Percentiles rank a stretch among this genome's conserved stretches.
phyloP scores from a whole-genome alignment of 768 basidiomycete species.

The Podaxis rugospora region DNA sequence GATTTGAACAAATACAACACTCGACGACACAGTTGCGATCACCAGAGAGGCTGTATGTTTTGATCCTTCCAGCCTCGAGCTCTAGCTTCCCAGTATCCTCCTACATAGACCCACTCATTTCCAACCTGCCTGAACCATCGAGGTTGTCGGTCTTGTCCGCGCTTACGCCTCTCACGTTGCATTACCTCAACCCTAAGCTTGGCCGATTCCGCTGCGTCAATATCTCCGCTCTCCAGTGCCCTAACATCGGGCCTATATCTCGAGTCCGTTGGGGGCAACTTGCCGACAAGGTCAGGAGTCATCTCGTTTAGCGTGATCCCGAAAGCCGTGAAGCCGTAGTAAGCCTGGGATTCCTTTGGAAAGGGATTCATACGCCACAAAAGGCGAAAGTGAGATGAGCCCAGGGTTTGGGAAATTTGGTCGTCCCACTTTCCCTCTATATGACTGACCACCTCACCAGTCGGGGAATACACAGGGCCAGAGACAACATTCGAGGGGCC shows the following conservation, averaged over 20 bases:
- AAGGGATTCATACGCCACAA: constrained; percentile 78
- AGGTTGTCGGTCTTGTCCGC: constrained; percentile 55
- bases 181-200: constrained; percentile 71
- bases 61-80: constrained; percentile 57
- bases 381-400: constrained; percentile 63
- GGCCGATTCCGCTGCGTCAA: constrained; percentile 66
- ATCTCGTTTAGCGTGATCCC: constrained; percentile 81
- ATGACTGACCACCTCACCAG: constrained; percentile 50
- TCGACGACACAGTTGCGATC: constrained; percentile 18
- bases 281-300: constrained; percentile 55
- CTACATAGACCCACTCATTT: constrained; percentile 72
- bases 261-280: constrained; percentile 78
- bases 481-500: constrained; percentile 70
- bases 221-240: constrained; percentile 73
- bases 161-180: constrained; percentile 68
- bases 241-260: constrained; percentile 78
- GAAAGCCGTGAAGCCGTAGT: constrained; percentile 81
- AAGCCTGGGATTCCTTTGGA: constrained; percentile 63
- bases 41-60: constrained; percentile 58
- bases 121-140: constrained; percentile 71
- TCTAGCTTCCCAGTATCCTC: constrained; percentile 83
- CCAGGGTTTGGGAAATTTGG: constrained; percentile 63
- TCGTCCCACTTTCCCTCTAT: constrained; percentile 94
- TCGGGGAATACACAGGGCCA: constrained; percentile 51
- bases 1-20: neutral